A percentile compares a stretch with the other conserved stretches of the same genome.
Conservation (phyloP, 192 early-diverging fungal genomes). For the Obelidium mucronatum region DNA sequence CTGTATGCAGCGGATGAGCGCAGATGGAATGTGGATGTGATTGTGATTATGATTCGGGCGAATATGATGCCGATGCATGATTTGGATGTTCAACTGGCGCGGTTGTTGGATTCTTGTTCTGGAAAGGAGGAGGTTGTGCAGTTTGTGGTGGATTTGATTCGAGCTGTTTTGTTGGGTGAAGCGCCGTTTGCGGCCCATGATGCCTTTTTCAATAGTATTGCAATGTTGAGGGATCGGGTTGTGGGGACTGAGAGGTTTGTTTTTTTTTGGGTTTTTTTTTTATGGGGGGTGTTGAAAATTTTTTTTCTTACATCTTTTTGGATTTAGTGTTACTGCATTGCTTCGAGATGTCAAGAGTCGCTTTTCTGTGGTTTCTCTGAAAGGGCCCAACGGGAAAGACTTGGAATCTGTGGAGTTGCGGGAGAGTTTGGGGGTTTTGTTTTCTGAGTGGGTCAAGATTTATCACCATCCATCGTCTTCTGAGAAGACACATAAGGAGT, state of each 20-base stretch:
- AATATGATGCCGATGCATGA: constrained; percentile 79
- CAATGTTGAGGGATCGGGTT: constrained; percentile 60
- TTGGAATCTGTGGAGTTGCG: constrained; percentile 62
- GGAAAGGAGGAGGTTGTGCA: constrained; percentile 74
- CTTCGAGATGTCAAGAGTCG: constrained; percentile 64
- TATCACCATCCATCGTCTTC: constrained; percentile 75
- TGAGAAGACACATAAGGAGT: constrained; percentile 71
- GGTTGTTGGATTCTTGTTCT: constrained; percentile 82
- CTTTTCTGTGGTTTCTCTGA: constrained; percentile 16
- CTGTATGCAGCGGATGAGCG: constrained; percentile 95
- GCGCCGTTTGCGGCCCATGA: constrained; percentile 50
- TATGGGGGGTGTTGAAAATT: no score
- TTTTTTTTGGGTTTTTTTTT: neutral
- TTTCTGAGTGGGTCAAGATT: constrained; percentile 84
- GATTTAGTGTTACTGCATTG: constrained; percentile 50
- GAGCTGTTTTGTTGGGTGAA: constrained; percentile 70
- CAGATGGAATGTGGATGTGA: constrained; percentile 88
- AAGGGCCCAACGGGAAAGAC: constrained; percentile 34
- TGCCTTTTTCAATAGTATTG: constrained; percentile 71
- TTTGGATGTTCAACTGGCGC: constrained; percentile 89
- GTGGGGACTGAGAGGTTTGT: neutral
- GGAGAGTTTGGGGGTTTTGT: constrained; percentile 69
- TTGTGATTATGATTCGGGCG: constrained; percentile 81
- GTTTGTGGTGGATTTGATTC: constrained; percentile 79
- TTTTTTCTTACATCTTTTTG: neutral